A percentile compares a stretch with the other conserved stretches of the same genome.
phyloP scores from a whole-genome alignment of 768 basidiomycete species.

The Calocybe cyanea region DNA sequence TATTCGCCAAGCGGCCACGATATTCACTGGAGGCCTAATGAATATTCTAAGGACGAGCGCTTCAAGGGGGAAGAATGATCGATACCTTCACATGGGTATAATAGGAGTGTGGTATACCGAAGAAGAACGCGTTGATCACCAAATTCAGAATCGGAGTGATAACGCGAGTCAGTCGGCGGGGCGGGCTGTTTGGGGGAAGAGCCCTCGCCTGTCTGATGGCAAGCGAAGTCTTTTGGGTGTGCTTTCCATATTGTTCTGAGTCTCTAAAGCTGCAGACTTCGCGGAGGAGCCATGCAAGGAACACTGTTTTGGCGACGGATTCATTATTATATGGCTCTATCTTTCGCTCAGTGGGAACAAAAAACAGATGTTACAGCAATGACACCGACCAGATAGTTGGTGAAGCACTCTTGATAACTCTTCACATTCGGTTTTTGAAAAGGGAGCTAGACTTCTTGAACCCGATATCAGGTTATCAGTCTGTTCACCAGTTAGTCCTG shows the following conservation, averaged over 20 bases:
- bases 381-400: slow-evolving; percentile 27
- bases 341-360: background rate
- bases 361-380: background rate
- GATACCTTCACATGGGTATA: slow-evolving; percentile 41
- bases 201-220: slow-evolving; percentile 18
- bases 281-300: slow-evolving; percentile 48
- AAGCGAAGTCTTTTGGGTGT: slow-evolving; percentile 30
- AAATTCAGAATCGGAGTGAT: slow-evolving; percentile 29
- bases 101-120: slow-evolving; percentile 52
- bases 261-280: slow-evolving; percentile 49
- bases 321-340: slow-evolving; percentile 29
- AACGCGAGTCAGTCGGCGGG: slow-evolving; percentile 19
- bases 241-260: slow-evolving; percentile 40
- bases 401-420: slow-evolving; percentile 39
- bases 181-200: slow-evolving; percentile 7
- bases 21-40: slow-evolving; percentile 39
- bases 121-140: slow-evolving; percentile 41
- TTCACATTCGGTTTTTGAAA: slow-evolving; percentile 52
- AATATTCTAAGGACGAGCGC: background rate
- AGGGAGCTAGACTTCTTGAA: slow-evolving; percentile 41
- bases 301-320: slow-evolving; percentile 39
- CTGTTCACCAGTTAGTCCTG: slow-evolving; percentile 15
- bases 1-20: slow-evolving; percentile 42
- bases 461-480: slow-evolving; percentile 49
- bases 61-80: background rate